Evolutionary conservation across 352 stramenopile species (phyloP).

Genomic region (Achlya hypogyna): DNA sequence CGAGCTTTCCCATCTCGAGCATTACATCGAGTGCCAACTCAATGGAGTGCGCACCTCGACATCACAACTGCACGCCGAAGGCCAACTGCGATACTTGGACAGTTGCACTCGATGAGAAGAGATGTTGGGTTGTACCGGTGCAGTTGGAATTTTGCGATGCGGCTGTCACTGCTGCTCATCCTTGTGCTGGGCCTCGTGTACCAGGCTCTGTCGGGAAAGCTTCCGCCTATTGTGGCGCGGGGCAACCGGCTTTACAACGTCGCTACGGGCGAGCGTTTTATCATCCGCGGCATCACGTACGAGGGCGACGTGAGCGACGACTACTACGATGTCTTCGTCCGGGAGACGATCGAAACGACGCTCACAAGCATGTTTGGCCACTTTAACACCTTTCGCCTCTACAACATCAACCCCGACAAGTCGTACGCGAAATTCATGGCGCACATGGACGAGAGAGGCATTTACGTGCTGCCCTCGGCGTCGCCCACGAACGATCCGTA

Average conservation of each 20-base stretch:
- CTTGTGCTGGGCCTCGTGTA: too few species aligned
- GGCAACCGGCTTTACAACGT: slow-evolving; percentile 81
- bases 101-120: too few species aligned
- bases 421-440: slow-evolving; percentile 14
- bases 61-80: too few species aligned
- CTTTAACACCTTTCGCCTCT: slow-evolving; percentile 9
- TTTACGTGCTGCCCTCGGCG: slow-evolving; percentile 1
- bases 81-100: too few species aligned
- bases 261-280: slow-evolving; percentile 67
- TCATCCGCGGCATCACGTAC: slow-evolving; percentile 83
- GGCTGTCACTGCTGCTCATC: too few species aligned
- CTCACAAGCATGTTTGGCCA: slow-evolving; percentile 42
- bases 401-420: slow-evolving; percentile 9
- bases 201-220: too few species aligned
- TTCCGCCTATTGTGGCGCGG: slow-evolving; percentile 56
- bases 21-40: too few species aligned
- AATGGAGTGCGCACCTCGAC: too few species aligned
- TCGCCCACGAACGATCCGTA: background rate
- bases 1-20: too few species aligned
- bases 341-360: slow-evolving; percentile 46
- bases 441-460: background rate
- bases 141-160: too few species aligned
- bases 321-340: slow-evolving; percentile 78
- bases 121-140: too few species aligned
- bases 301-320: slow-evolving; percentile 77